phyloP scores from a whole-genome alignment of 2,329 filamentous ascomycete species.

The Helotiales sp. region DNA sequence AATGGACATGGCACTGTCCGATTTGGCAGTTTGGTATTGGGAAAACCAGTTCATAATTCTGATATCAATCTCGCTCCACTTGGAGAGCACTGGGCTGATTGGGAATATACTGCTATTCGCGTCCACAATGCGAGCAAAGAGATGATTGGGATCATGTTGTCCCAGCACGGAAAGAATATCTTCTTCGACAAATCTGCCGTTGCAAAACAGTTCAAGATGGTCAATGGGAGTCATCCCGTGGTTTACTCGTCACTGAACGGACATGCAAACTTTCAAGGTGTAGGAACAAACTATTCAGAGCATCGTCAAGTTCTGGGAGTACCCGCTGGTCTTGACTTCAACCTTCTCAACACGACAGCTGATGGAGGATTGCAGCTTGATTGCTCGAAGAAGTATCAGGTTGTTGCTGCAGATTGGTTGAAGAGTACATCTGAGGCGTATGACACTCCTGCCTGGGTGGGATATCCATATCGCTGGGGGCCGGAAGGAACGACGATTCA shows the following conservation, averaged over 20 bases:
- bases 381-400: slow-evolving; percentile 15
- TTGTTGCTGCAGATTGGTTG: slow-evolving; percentile 23
- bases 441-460: slow-evolving; percentile 21
- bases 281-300: slow-evolving; percentile 22
- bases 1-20: slow-evolving; percentile 24
- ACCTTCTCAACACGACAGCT: slow-evolving; percentile 22
- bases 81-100: slow-evolving; percentile 25
- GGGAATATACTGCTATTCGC: slow-evolving; percentile 24
- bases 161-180: slow-evolving; percentile 22
- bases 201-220: slow-evolving; percentile 14
- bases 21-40: slow-evolving; percentile 17
- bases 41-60: slow-evolving; percentile 17
- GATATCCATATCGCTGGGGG: slow-evolving; percentile 27
- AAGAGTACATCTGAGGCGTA: slow-evolving; percentile 18
- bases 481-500: slow-evolving; percentile 24
- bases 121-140: slow-evolving; percentile 25
- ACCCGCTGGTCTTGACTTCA: slow-evolving; percentile 24
- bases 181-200: slow-evolving; percentile 17
- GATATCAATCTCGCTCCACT: slow-evolving; percentile 23
- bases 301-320: slow-evolving; percentile 19
- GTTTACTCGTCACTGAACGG: slow-evolving; percentile 26
- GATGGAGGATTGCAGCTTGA: slow-evolving; percentile 16
- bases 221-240: slow-evolving; percentile 21
- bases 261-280: slow-evolving; percentile 23
- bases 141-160: slow-evolving; percentile 22